Percentiles rank a stretch among this genome's conserved stretches.
These are phyloP conservation scores for Strombidium stylifer DNA, from an alignment of 73 alveolate genomes.

Conservation along the genomic window DNA sequence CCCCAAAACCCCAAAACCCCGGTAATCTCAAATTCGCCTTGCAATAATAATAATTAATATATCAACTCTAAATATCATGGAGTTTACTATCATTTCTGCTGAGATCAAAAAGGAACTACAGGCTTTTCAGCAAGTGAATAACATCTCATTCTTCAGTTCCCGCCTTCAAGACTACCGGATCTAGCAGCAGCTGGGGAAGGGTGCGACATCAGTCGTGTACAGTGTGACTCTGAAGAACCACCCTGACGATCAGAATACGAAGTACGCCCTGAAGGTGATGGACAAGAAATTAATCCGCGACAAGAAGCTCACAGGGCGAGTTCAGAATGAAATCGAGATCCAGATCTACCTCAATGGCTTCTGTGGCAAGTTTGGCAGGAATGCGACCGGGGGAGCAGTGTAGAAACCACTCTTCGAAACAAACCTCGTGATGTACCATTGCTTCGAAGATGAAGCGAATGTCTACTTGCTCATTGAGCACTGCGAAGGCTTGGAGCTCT, in stretches of 20 bases:
- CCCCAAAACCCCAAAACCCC: no score
- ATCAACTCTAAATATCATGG: no score
- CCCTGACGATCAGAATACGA: neutral
- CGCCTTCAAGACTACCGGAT: neutral
- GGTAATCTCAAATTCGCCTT: no score
- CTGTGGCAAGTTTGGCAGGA: slow-evolving; percentile 1
- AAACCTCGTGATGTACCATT: slow-evolving; percentile 39
- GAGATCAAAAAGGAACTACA: no score
- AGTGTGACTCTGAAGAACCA: no score
- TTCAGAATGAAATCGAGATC: slow-evolving; percentile 7
- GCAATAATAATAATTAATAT: no score
- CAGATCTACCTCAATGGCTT: neutral
- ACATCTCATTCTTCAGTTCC: no score
- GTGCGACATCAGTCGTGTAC: slow-evolving; percentile 23
- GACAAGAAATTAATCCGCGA: neutral
- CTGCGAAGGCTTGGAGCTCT: slow-evolving; percentile 41
- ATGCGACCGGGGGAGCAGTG: no score
- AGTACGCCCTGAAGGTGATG: slow-evolving; percentile 18
- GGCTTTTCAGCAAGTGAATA: no score
- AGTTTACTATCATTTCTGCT: no score
- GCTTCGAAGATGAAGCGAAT: slow-evolving; percentile 56
- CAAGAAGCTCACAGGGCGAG: neutral
- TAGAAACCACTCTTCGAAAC: slow-evolving; percentile 67
- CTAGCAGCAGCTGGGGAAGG: slow-evolving; percentile 1
- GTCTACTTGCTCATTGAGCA: slow-evolving; percentile 71